A percentile compares a stretch with the other conserved stretches of the same genome.
Conservation (phyloP, 1,284 basidiomycete species). For the Boletus hoseneyae region DNA sequence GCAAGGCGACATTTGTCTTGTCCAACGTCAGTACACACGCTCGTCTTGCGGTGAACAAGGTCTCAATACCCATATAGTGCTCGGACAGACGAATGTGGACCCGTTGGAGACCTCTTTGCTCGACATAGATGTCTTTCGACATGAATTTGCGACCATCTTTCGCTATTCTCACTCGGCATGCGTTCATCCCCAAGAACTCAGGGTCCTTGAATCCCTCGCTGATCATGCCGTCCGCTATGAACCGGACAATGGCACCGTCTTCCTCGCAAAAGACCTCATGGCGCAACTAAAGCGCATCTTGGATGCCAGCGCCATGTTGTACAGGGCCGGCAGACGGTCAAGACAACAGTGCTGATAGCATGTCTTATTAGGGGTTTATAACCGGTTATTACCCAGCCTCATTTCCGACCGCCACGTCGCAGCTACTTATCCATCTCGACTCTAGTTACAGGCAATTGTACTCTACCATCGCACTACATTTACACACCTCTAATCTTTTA, state of each 20-base stretch:
- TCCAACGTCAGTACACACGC: slow-evolving; percentile 42
- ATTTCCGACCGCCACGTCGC: not conserved
- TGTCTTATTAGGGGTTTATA: not conserved
- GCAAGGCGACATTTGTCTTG: slow-evolving; percentile 42
- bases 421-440: not conserved
- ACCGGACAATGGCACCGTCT: slow-evolving; percentile 60
- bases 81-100: slow-evolving; percentile 17
- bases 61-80: slow-evolving; percentile 11
- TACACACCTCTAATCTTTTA: not conserved
- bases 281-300: slow-evolving; percentile 45
- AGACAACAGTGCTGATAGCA: slow-evolving; percentile 14
- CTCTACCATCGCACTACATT: slow-evolving; percentile 9
- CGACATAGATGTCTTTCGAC: slow-evolving; percentile 42
- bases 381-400: not conserved
- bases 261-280: slow-evolving; percentile 57
- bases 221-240: slow-evolving; percentile 52
- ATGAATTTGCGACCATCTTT: slow-evolving; percentile 60
- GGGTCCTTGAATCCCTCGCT: slow-evolving; percentile 52
- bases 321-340: slow-evolving; percentile 9
- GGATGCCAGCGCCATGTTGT: slow-evolving; percentile 24
- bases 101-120: slow-evolving; percentile 13
- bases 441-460: slow-evolving; percentile 15
- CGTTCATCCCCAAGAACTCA: slow-evolving; percentile 50
- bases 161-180: slow-evolving; percentile 45
- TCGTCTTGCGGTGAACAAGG: not conserved